Evolutionary conservation across 202 grass and related monocot species (phyloP), one percentile per base, ranked within the genome.

Genomic region (Tripidium arundinaceum): DNA sequence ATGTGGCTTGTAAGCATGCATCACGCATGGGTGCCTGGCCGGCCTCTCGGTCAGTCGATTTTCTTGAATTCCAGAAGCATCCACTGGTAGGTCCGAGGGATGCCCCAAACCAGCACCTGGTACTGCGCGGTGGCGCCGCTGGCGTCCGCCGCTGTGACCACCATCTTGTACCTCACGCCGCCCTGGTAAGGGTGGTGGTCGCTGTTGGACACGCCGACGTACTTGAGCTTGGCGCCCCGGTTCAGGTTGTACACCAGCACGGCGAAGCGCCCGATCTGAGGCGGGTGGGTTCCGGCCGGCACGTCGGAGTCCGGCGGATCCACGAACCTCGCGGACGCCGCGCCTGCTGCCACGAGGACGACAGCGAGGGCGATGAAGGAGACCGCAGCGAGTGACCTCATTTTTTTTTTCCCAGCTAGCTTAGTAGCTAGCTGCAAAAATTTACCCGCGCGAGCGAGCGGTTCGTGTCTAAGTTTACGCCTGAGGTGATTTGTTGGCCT

Each of bases 171-270:
- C 61, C 40, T 83, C 21, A 74, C 6, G 61, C 86, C 80, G 68
- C 39, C 75, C 61, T 62, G 29, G 39, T 79, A 8, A 0, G 39
- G 49, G 8, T 6, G 47, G 47, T 13, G 39, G 1, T 49, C 22
- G 49, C 33, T 34, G 80, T 12, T 46, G 29, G 80, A 61, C 28
- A 87, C 86, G 80, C 40, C 31, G 8, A 19, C 19, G 75, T 49
- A 83, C 61, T 9, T 83, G 39, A 87, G 74, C 68, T 45, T 68
- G 59, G 40, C 1, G 22, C 15, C 37, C 49, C 80, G 47, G 68
- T 66, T 79, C 68, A 87, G 22, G 80, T 68, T n/a, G 75, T 79
- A 83, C 12, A 87, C 80, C 75, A 87, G 80, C 75, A 83, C 80
- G 11, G 80, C 80, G 75, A 87, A 87, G 2, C 86, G 86, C 59